These are phyloP conservation scores for Aegilops sharonensis DNA, from an alignment of 176 grass and related monocot species.

Conservation along the genomic window DNA sequence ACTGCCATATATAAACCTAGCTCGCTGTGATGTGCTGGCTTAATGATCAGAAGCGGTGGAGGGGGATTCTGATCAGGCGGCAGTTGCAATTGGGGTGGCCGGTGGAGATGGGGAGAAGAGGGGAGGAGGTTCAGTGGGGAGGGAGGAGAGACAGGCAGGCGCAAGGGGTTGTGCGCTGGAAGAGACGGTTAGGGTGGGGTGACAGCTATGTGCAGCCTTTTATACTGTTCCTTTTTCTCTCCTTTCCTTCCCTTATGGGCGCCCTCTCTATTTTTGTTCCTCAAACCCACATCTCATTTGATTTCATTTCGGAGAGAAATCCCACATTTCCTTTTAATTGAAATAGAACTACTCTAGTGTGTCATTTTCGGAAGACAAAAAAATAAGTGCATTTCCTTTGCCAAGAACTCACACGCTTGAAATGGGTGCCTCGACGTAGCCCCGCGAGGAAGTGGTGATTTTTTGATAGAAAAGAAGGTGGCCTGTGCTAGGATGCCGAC, in stretches of 20 bases:
- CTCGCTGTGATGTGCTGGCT: constrained; percentile 22
- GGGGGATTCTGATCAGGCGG: constrained; percentile 26
- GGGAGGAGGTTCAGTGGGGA: neutral
- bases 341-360: neutral
- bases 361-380: neutral
- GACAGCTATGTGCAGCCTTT: constrained; percentile 35
- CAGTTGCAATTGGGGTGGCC: neutral
- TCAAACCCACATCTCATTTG: neutral
- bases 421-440: neutral
- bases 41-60: constrained; percentile 33
- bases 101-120: neutral
- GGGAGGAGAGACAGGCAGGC: constrained; percentile 12
- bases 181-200: constrained; percentile 38
- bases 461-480: neutral
- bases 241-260: neutral
- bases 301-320: neutral
- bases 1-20: neutral
- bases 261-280: neutral
- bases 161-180: constrained; percentile 44
- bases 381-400: neutral
- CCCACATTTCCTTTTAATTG: neutral
- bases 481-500: rapidly evolving
- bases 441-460: neutral
- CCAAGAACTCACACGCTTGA: neutral
- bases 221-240: neutral